A percentile compares a stretch with the other conserved stretches of the same genome.
These are phyloP conservation scores for carrot (Daucus carota) DNA, from an alignment of 129 eudicot species.

Conservation along the genomic window DH1_v3.0 NC_030384.2:34953001-34953500, in stretches of 20 bases:
- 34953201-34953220: not conserved
- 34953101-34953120: not conserved
- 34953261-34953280: not conserved
- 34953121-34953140: not conserved
- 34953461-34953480: constrained; percentile 26
- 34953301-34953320: not conserved
- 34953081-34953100: too few relatives aligned
- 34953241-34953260: not conserved
- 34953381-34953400: not conserved
- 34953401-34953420: not conserved
- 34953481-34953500: constrained; percentile 27
- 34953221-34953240: not conserved
- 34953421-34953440: not conserved
- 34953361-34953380: not conserved
- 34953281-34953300: not conserved
- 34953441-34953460: constrained; percentile 10
- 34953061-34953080: not conserved
- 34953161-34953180: not conserved
- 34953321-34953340: not conserved
- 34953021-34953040: too few relatives aligned
- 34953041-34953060: too few relatives aligned
- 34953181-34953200: not conserved
- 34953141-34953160: not conserved
- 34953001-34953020: too few relatives aligned
- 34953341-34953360: not conserved